Base-by-base conservation (phyloP, 2,329 filamentous ascomycete species). In the Trichoderma oligosporum region DNA sequence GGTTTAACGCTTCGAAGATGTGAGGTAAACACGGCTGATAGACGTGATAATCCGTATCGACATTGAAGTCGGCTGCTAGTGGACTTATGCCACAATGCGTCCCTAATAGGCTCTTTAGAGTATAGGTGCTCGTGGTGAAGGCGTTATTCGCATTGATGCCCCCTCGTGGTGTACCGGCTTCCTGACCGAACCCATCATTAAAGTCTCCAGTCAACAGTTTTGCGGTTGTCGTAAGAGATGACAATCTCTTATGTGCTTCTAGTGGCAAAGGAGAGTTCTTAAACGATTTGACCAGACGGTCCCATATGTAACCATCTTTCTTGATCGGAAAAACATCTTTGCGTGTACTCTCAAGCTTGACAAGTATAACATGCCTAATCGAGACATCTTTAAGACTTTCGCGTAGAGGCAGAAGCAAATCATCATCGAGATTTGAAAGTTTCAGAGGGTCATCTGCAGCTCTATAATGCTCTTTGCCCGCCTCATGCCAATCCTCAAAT, bases 1-100 rank as follows among this genome's bases (percentile, higher is more conserved):
- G 20, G 41, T 72, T 72, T 56, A 74, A 57, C 5, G 67, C 64
- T 11, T 72, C 63, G 3, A 73, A 61, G 16, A 72, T 61, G 1
- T 73, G 76, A 1, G 76, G 72, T 45, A 78, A 57, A 45, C 76
- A 78, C 0, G 76, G 76, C 41, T 78, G 75, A 61, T 78, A 78
- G 27, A 76, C 66, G 42, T 76, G 72, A 12, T 74, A 65, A n/a
- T 70, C 63, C 44, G 70, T 70, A 53, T 78, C 76, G n/a, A 68
- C 65, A 39, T 75, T 76, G 55, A 72, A 74, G 44, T 78, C 74
- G 1, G 68, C 71, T 1, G 73, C 68, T 7, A 78, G 59, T 1
- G 75, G 74, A 0, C 66, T 69, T 9, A 76, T 62, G 6, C 76
- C 75, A 45, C 76, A 78, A 11, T 76, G 58, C 4, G 70, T 71